These are phyloP conservation scores for Syncephalastrum monosporum DNA, from an alignment of 371 early-diverging fungal genomes.

Conservation along the genomic window DNA sequence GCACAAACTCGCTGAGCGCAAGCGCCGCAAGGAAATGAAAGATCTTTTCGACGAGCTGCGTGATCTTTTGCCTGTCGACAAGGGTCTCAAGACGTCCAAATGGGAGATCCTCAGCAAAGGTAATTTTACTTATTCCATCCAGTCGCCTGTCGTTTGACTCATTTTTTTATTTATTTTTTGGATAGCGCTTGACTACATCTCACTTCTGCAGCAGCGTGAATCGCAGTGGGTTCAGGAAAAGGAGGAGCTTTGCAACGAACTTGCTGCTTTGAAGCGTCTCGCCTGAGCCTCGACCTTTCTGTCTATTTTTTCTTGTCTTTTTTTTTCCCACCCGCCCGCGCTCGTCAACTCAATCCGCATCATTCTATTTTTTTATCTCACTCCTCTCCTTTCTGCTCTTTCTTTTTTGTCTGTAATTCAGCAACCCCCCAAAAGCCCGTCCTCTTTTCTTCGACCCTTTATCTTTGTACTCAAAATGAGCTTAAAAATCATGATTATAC, in stretches of 20 bases:
- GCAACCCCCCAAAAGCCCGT: no score
- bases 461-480: no score
- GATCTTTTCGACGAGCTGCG: constrained; percentile 77
- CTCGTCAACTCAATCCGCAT: no score
- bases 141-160: background rate
- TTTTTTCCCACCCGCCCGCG: no score
- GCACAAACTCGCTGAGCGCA: constrained; percentile 79
- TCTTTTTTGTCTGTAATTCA: no score
- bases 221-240: constrained; percentile 25
- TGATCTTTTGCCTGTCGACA: constrained; percentile 66
- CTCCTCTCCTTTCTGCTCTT: no score
- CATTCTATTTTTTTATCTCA: no score
- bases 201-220: constrained; percentile 26
- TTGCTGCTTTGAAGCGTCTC: constrained; percentile 17
- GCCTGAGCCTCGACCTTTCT: no score
- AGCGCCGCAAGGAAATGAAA: constrained; percentile 80
- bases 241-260: constrained; percentile 30
- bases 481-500: no score
- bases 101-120: constrained; percentile 81
- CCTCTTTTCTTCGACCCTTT: no score
- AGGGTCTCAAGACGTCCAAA: constrained; percentile 70
- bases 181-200: constrained; percentile 29
- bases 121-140: constrained; percentile 9
- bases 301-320: no score
- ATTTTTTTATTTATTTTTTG: background rate